Conservation (phyloP, 257 asterid genomes). For the Gardenia jasminoides region DNA sequence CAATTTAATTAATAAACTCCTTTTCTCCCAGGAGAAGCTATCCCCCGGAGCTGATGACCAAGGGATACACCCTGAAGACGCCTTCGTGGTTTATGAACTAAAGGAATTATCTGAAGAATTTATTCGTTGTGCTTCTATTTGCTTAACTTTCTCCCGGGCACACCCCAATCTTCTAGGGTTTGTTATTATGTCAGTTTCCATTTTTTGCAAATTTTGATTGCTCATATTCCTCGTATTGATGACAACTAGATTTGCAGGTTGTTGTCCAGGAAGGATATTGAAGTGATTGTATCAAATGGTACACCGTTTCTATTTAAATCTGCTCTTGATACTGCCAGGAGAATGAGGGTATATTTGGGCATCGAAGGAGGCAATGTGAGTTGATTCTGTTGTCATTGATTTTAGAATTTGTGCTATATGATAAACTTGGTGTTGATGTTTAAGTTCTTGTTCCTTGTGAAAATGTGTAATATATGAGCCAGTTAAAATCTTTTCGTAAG, state of each 20-base stretch:
- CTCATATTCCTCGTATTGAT: background rate
- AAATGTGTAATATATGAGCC: background rate
- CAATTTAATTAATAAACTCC: constrained; percentile 40
- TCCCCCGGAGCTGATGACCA: constrained; percentile 14
- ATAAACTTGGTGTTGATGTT: background rate
- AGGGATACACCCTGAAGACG: constrained; percentile 55
- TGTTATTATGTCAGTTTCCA: constrained; percentile 15
- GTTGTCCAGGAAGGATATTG: constrained; percentile 73
- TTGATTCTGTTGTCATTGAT: background rate
- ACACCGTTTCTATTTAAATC: constrained; percentile 85
- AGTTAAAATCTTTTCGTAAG: background rate
- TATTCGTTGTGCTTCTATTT: constrained; percentile 47
- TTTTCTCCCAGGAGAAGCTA: constrained; percentile 24
- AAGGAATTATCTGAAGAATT: constrained; percentile 57
- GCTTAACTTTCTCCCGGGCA: constrained; percentile 67
- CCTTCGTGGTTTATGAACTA: constrained; percentile 63
- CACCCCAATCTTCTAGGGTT: constrained; percentile 69
- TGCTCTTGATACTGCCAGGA: constrained; percentile 72
- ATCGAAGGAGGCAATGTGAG: constrained; percentile 58
- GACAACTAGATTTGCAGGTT: constrained; percentile 35
- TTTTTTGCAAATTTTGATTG: background rate
- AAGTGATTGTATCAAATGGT: constrained; percentile 72
- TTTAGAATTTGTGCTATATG: background rate
- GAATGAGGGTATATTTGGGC: constrained; percentile 74
- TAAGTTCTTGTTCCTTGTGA: background rate